A percentile compares a stretch with the other conserved stretches of the same genome.
Conservation (phyloP, 2,329 filamentous ascomycete genomes). For the Cadophora sp. region DNA sequence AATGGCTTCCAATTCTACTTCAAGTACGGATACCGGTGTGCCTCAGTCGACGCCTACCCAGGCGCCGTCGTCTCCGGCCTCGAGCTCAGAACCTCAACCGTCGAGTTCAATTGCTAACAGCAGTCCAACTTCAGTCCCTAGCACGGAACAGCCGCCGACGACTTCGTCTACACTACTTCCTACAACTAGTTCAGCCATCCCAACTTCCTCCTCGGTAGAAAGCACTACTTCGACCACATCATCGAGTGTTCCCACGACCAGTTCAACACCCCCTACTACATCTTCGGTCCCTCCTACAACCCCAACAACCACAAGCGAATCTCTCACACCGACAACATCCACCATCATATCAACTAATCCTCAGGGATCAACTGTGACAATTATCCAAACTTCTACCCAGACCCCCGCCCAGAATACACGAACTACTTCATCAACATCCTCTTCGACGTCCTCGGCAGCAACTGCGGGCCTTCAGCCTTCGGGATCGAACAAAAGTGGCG, state of each 20-base stretch:
- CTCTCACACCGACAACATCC: constrained; percentile 25
- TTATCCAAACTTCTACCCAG: constrained; percentile 30
- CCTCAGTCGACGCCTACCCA: constrained; percentile 32
- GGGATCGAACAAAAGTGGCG: constrained; percentile 24
- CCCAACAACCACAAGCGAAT: constrained; percentile 28
- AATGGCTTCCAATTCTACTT: constrained; percentile 39
- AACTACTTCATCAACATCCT: constrained; percentile 3
- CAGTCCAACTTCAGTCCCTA: constrained; percentile 35
- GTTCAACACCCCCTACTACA: constrained; percentile 20
- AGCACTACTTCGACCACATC: constrained; percentile 22
- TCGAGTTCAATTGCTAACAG: constrained; percentile 41
- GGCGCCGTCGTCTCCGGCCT: constrained; percentile 26
- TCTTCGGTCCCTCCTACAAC: constrained; percentile 32
- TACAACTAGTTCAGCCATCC: constrained; percentile 9
- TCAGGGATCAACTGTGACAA: constrained; percentile 26
- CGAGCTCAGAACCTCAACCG: constrained; percentile 25
- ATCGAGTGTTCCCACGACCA: constrained; percentile 9
- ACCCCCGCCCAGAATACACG: constrained; percentile 22
- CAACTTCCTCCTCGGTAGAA: constrained; percentile 13
- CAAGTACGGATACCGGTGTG: constrained; percentile 36
- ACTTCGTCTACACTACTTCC: constrained; percentile 5
- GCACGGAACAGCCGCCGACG: constrained; percentile 21
- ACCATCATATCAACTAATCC: constrained; percentile 24
- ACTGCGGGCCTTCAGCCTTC: constrained; percentile 31
- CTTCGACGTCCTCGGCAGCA: constrained; percentile 37